Conservation (phyloP, 192 early-diverging fungal species). For the Podochytrium sp. region DNA sequence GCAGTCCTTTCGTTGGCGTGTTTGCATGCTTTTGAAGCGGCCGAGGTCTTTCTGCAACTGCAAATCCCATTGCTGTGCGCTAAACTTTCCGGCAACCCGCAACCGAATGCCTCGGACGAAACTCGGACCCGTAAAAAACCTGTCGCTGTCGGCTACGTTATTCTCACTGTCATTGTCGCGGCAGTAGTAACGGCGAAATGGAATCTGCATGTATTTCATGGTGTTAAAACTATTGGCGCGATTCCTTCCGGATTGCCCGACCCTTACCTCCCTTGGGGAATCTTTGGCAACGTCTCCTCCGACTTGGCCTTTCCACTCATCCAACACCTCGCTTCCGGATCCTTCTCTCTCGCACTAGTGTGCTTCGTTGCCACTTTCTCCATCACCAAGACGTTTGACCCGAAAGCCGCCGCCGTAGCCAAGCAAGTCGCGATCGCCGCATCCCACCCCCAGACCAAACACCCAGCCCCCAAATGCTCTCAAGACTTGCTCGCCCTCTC, state of each 20-base stretch:
- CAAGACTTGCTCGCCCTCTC: slow-evolving; percentile 16
- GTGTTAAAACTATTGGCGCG: slow-evolving; percentile 11
- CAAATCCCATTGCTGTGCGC: neutral
- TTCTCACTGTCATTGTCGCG: slow-evolving; percentile 17
- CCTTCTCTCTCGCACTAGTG: slow-evolving; percentile 12
- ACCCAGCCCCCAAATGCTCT: neutral
- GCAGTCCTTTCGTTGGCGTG: neutral
- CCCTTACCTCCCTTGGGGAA: slow-evolving; percentile 6
- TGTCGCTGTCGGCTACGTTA: slow-evolving; percentile 6
- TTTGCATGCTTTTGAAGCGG: neutral
- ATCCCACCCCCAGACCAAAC: neutral
- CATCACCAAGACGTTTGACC: slow-evolving; percentile 27
- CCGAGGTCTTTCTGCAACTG: neutral
- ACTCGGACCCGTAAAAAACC: neutral
- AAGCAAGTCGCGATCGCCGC: neutral
- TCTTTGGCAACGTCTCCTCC: neutral
- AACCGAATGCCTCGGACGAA: no score
- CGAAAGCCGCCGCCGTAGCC: neutral
- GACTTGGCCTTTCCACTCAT: neutral
- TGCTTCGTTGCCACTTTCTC: slow-evolving; percentile 28
- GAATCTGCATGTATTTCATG: neutral
- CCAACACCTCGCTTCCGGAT: slow-evolving; percentile 1
- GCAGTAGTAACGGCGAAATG: neutral
- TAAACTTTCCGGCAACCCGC: no score
- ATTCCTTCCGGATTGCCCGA: slow-evolving; percentile 21